Conservation (phyloP, 2,329 filamentous ascomycete species). For the Myriosclerotinia duriaeana region DNA sequence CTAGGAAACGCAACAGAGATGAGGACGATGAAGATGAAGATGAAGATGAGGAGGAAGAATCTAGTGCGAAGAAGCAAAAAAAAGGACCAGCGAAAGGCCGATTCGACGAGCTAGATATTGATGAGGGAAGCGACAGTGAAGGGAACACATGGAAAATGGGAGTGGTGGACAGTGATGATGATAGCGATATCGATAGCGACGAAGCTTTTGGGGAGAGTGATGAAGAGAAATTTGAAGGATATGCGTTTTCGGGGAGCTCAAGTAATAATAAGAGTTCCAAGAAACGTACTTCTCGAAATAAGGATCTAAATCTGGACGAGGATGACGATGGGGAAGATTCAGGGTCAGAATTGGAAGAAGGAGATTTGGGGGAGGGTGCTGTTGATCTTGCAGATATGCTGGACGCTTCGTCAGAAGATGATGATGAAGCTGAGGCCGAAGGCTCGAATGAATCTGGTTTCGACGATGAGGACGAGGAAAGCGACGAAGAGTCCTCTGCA, state of each 20-base stretch:
- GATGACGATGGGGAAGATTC: constrained; percentile 43
- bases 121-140: constrained; percentile 65
- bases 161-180: constrained; percentile 63
- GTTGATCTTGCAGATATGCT: constrained; percentile 34
- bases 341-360: constrained; percentile 58
- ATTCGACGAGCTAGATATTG: constrained; percentile 48
- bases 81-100: constrained; percentile 36
- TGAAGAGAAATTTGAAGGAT: constrained; percentile 68
- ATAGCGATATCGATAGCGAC: constrained; percentile 69
- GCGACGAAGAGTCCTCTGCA: constrained; percentile 54
- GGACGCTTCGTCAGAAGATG: constrained; percentile 66
- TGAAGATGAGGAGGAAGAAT: constrained; percentile 43
- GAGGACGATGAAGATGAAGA: constrained; percentile 48
- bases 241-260: constrained; percentile 59
- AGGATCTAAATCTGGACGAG: constrained; percentile 53
- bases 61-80: constrained; percentile 41
- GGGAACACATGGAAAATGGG: constrained; percentile 69
- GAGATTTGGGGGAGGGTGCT: constrained; percentile 59
- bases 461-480: constrained; percentile 50
- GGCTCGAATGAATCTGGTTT: constrained; percentile 45
- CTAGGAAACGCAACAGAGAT: constrained; percentile 43
- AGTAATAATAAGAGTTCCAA: constrained; percentile 49
- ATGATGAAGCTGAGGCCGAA: constrained; percentile 46
- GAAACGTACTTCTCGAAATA: constrained; percentile 48
- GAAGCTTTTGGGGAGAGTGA: constrained; percentile 71